These are phyloP conservation scores for Saitozyma sp. DNA, from an alignment of 768 basidiomycete genomes.

Conservation along the genomic window DNA sequence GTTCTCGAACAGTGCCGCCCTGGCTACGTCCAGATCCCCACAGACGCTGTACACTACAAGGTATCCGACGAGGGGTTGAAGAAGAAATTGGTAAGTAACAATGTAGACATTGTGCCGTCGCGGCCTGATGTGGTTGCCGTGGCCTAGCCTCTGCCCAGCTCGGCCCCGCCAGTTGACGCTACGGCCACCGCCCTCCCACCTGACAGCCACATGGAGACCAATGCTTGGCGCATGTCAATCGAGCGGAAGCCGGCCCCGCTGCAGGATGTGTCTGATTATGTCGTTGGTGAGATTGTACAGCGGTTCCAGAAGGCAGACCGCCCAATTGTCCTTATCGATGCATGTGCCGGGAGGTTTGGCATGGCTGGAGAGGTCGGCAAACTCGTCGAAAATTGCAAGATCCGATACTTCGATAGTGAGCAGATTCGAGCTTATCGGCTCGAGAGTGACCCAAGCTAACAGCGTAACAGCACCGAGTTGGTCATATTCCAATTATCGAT, in stretches of 20 bases:
- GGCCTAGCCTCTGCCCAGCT: constrained; percentile 51
- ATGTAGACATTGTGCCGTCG: too few species aligned
- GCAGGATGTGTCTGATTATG: constrained; percentile 59
- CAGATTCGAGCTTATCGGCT: neutral
- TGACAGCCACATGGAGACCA: too few species aligned
- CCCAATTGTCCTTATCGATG: constrained; percentile 61
- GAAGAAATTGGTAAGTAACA: constrained; percentile 57
- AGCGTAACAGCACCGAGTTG: neutral
- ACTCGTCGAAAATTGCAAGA: constrained; percentile 44
- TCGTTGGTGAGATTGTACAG: constrained; percentile 69
- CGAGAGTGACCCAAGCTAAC: neutral
- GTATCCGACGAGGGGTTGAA: constrained; percentile 67
- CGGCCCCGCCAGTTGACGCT: constrained; percentile 42
- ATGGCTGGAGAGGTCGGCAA: constrained; percentile 42
- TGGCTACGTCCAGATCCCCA: constrained; percentile 82
- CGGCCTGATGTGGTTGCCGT: too few species aligned
- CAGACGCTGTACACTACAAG: constrained; percentile 70
- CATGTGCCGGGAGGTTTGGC: constrained; percentile 50
- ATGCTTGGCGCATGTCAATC: neutral
- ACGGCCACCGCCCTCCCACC: too few species aligned
- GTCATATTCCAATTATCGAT: too few species aligned
- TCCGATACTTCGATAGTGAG: constrained; percentile 51
- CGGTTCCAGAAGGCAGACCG: constrained; percentile 63
- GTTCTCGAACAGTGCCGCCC: constrained; percentile 68
- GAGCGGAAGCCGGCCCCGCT: constrained; percentile 12